phyloP scores from a whole-genome alignment of 805 yeast species.

The Wickerhamiella azymoides region DNA sequence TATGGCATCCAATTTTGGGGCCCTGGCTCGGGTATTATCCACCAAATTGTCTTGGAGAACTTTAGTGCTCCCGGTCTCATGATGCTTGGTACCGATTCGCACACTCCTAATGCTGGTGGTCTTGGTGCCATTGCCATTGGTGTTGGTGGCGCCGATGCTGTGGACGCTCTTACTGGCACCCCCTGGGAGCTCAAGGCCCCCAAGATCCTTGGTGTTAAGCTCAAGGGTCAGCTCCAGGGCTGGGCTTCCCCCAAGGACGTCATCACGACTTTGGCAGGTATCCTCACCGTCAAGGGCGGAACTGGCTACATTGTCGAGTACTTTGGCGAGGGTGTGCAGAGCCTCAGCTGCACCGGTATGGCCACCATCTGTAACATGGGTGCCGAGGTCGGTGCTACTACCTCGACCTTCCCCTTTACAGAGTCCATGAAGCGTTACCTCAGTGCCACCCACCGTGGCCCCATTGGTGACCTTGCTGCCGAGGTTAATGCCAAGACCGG shows the following conservation, averaged over 20 bases:
- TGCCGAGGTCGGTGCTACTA: conserved; percentile 98
- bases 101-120: conserved; percentile 99
- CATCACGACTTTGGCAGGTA: conserved; percentile 82
- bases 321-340: conserved; percentile 85
- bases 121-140: conserved; percentile 97
- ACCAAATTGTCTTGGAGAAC: conserved; percentile 93
- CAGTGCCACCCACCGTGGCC: conserved; percentile 68
- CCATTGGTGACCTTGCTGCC: conserved; percentile 70
- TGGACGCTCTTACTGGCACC: conserved; percentile 89
- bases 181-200: conserved; percentile 99
- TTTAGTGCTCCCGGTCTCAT: conserved; percentile 92
- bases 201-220: conserved; percentile 80
- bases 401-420: conserved; percentile 92
- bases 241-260: conserved; percentile 98
- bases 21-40: conserved; percentile 98
- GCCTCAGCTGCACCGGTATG: conserved; percentile 95
- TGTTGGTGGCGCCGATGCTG: conserved; percentile 99
- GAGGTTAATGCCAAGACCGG: conserved; percentile 39
- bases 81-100: conserved; percentile 98
- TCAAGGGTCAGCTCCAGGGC: conserved; percentile 77
- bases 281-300: conserved; percentile 92
- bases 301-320: conserved; percentile 94
- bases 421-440: conserved; percentile 67
- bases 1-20: conserved; percentile 98
- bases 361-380: conserved; percentile 99